Evolutionary conservation across 176 grass and related monocot genomes (phyloP).

Genomic region (Aegilops bicornis): DNA sequence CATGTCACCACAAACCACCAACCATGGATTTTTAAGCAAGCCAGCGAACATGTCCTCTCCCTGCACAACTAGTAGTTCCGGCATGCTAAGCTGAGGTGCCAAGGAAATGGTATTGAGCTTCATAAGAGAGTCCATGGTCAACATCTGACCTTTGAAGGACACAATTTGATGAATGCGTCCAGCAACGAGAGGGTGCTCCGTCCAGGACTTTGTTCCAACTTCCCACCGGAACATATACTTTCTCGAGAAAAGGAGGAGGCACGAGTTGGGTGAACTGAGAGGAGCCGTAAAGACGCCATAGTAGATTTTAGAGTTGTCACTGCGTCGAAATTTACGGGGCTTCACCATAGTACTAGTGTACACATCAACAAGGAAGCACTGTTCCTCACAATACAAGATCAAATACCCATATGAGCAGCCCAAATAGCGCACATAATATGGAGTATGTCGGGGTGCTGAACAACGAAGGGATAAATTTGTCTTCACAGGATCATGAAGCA

Average conservation of each 20-base stretch:
- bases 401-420: too few species aligned
- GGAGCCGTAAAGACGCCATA: constrained; percentile 45
- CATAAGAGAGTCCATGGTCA: too few species aligned
- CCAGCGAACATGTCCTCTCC: not conserved
- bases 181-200: not conserved
- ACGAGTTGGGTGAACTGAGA: constrained; percentile 30
- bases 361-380: constrained; percentile 40
- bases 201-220: constrained; percentile 34
- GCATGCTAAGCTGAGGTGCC: constrained; percentile 13
- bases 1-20: not conserved
- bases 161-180: too few species aligned
- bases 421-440: not conserved
- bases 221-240: constrained; percentile 44
- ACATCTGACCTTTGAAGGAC: too few species aligned
- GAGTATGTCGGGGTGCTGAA: not conserved
- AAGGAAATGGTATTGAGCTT: constrained; percentile 15
- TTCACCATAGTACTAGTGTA: constrained; percentile 38
- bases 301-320: not conserved
- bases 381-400: not conserved
- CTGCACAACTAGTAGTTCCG: constrained; percentile 2
- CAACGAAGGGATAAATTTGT: not conserved
- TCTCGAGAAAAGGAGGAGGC: constrained; percentile 31
- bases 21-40: not conserved
- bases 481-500: constrained; percentile 10
- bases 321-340: not conserved